phyloP scores from a whole-genome alignment of 2,329 filamentous ascomycete genomes.

The Incumbomyces lentus region DNA sequence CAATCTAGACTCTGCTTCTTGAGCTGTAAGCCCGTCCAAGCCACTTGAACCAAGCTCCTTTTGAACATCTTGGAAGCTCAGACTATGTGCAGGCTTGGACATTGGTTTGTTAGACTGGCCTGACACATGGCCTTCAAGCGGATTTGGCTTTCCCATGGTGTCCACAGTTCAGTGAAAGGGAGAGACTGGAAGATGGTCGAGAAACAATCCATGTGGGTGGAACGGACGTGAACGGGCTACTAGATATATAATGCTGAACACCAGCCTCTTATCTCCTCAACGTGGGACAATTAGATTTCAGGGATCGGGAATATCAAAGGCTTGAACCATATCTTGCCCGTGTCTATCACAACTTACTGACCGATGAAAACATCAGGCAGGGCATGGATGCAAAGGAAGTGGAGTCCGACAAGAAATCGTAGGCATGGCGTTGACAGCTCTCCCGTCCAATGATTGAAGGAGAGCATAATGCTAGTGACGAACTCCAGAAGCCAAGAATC shows the following conservation, averaged over 20 bases:
- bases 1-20: constrained; percentile 46
- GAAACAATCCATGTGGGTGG: background rate
- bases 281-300: background rate
- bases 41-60: constrained; percentile 46
- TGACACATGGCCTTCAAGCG: constrained; percentile 26
- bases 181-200: background rate
- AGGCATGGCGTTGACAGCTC: background rate
- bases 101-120: constrained; percentile 44
- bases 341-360: background rate
- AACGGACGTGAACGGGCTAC: background rate
- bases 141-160: constrained; percentile 7
- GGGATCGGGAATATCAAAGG: background rate
- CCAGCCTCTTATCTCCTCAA: background rate
- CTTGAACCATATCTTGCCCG: constrained; percentile 3
- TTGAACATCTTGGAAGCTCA: constrained; percentile 44
- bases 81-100: constrained; percentile 52
- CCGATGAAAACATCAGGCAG: background rate
- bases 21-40: constrained; percentile 46
- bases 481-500: constrained; percentile 2
- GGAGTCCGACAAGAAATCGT: background rate
- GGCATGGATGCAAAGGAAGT: background rate
- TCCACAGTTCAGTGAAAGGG: background rate
- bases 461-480: background rate
- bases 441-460: constrained; percentile 3
- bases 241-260: too few relatives aligned